Conservation (phyloP, 495 filamentous ascomycete species). For the Penicillium samsonianum region DNA sequence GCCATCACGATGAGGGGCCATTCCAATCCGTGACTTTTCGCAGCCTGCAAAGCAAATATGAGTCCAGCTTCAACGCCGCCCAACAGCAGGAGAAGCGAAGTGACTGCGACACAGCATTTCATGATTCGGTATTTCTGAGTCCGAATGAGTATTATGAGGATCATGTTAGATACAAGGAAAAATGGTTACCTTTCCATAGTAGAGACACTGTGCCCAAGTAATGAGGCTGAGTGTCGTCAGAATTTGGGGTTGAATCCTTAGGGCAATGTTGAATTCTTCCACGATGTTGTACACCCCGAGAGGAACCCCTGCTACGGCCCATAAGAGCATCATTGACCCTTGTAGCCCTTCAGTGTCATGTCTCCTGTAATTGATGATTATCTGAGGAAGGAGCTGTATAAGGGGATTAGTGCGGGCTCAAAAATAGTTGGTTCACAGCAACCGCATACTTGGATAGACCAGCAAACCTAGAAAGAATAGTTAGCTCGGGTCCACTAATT, state of each 20-base stretch:
- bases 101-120: constrained; percentile 44
- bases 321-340: constrained; percentile 66
- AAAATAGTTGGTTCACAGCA: neutral
- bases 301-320: constrained; percentile 64
- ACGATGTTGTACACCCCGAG: constrained; percentile 68
- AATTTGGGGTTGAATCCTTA: constrained; percentile 63
- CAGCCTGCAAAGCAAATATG: constrained; percentile 52
- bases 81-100: constrained; percentile 40
- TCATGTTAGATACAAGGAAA: constrained; percentile 9
- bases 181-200: constrained; percentile 54
- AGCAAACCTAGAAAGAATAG: constrained; percentile 39
- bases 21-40: constrained; percentile 32
- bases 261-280: constrained; percentile 59
- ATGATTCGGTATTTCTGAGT: constrained; percentile 46
- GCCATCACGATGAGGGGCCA: constrained; percentile 65
- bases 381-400: constrained; percentile 61
- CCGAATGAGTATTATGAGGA: constrained; percentile 6
- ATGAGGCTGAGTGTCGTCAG: constrained; percentile 60
- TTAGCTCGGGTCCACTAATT: constrained; percentile 11
- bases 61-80: constrained; percentile 54
- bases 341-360: constrained; percentile 61
- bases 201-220: constrained; percentile 66
- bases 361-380: constrained; percentile 62
- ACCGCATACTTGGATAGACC: constrained; percentile 51
- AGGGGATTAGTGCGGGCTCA: constrained; percentile 7